Evolutionary conservation across 345 rosid species (phyloP).

Genomic region (Noccaea bulbosa): DNA sequence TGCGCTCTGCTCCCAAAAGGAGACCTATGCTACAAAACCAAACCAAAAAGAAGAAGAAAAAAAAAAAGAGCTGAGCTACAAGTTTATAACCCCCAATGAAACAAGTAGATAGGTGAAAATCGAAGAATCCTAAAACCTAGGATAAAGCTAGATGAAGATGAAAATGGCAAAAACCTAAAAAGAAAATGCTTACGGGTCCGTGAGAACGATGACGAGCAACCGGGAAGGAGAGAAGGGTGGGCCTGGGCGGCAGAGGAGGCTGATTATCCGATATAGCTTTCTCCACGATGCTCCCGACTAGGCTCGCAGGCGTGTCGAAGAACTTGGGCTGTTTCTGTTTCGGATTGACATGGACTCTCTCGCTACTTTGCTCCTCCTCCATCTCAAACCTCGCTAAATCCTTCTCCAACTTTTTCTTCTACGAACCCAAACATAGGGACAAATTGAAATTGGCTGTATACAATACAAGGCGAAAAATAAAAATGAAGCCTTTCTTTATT

Average conservation of each 20-base stretch:
- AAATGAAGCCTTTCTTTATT: too few species aligned
- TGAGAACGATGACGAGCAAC: conserved; percentile 92
- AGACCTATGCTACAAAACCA: conserved; percentile 62
- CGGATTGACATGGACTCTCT: background rate
- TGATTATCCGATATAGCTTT: conserved; percentile 55
- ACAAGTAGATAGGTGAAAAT: too few species aligned
- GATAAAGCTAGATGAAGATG: background rate
- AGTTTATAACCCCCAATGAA: background rate
- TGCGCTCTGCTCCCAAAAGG: conserved; percentile 42
- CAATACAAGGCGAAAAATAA: too few species aligned
- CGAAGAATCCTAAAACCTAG: conserved; percentile 8
- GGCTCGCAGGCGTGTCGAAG: conserved; percentile 36
- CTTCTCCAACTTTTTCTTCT: too few species aligned
- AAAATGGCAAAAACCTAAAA: background rate
- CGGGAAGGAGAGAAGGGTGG: conserved; percentile 74
- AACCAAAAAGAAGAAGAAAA: background rate
- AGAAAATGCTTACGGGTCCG: conserved; percentile 60
- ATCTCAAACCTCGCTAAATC: conserved; percentile 6
- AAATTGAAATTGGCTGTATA: too few species aligned
- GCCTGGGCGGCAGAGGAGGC: conserved; percentile 59
- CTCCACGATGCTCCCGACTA: conserved; percentile 76
- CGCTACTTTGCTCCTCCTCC: conserved; percentile 38
- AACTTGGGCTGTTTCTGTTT: conserved; percentile 10
- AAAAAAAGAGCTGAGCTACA: background rate
- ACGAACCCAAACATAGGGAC: too few species aligned